Evolutionary conservation across 106 monocot genomes (phyloP), one percentile per base, ranked within the genome.

Genomic region (Agapanthus africanus): DNA sequence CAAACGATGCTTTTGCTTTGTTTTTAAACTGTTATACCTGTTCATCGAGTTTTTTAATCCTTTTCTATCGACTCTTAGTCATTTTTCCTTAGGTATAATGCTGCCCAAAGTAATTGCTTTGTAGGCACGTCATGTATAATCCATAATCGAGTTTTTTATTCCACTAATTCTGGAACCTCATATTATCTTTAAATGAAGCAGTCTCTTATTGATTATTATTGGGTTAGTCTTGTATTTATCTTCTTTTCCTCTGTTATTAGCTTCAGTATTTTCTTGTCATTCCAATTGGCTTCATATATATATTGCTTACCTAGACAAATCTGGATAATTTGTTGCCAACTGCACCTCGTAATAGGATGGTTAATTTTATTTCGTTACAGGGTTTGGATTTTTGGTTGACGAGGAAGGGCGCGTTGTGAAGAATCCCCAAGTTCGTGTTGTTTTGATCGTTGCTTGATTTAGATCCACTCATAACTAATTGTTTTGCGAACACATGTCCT

Each of bases 371-470:
- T 54, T 37, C 14, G 10, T 49, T 15, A 66, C 78, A 99, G 99
- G 99, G 35, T 99, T 99, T 87, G 99, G 99, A 37, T 99, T 90
- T 76, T 83, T 83, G 75, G 81, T 87, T 50, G 84, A 87, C 66
- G 84, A 89, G 18, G 79, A 87, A 25, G 93, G 93, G 62, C 71
- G 40, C 15, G 69, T 93, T 32, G 34, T 61, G 49, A 99, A 99
- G 80, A 99, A 93, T 60, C 93, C 90, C 21, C 99, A 99, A 83
- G 99, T 93, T 78, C 11, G 92, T 83, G 71, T 11, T 72, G 18
- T 44, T 51, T 38, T 68, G 35, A 46, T 68, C 68, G 30, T 63
- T 36, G 5, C 9, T 50, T 57, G 13, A 57, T n/a, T n/a, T n/a
- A n/a, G n/a, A n/a, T n/a, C n/a, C n/a, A n/a, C n/a, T n/a, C n/a